Percentiles rank a stretch among this genome's conserved stretches.
These are phyloP conservation scores for Arthrobotrys musiformis DNA, from an alignment of 2,329 filamentous ascomycete species.

Conservation along the genomic window DNA sequence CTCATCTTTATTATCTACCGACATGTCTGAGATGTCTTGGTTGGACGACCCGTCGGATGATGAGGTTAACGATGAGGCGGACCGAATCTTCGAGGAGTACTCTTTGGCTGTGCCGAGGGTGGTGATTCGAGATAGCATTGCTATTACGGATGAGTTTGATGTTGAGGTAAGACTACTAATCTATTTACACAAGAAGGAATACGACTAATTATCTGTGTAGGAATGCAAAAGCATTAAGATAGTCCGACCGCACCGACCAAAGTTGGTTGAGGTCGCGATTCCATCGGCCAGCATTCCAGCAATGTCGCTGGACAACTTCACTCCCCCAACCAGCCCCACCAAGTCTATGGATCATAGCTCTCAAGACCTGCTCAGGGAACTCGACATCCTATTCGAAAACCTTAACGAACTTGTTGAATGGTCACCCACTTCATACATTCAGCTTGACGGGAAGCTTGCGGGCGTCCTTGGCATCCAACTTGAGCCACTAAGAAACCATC, in stretches of 20 bases:
- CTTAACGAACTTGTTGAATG: conserved; percentile 37
- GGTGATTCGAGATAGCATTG: conserved; percentile 23
- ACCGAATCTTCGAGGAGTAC: conserved; percentile 50
- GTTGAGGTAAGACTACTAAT: conserved; percentile 23
- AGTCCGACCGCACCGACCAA: conserved; percentile 27
- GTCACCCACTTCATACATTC: conserved; percentile 35
- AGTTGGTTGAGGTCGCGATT: conserved; percentile 29
- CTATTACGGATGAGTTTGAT: conserved; percentile 30
- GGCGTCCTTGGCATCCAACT: conserved; percentile 13
- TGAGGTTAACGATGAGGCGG: conserved; percentile 49
- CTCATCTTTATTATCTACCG: conserved; percentile 9
- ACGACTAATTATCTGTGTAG: neutral
- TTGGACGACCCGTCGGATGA: conserved; percentile 49
- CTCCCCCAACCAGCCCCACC: conserved; percentile 38
- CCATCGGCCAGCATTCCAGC: conserved; percentile 18
- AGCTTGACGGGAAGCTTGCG: conserved; percentile 39
- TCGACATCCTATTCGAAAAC: conserved; percentile 26
- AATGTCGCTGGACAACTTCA: conserved; percentile 33
- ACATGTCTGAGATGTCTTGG: conserved; percentile 48
- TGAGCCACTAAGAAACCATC: conserved; percentile 13
- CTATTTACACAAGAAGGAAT: neutral
- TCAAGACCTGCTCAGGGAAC: conserved; percentile 19
- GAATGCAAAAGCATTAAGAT: conserved; percentile 48
- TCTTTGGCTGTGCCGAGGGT: conserved; percentile 15
- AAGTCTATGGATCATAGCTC: conserved; percentile 1